Conservation (phyloP, 768 basidiomycete genomes). For the Polyporus arcularius region DNA sequence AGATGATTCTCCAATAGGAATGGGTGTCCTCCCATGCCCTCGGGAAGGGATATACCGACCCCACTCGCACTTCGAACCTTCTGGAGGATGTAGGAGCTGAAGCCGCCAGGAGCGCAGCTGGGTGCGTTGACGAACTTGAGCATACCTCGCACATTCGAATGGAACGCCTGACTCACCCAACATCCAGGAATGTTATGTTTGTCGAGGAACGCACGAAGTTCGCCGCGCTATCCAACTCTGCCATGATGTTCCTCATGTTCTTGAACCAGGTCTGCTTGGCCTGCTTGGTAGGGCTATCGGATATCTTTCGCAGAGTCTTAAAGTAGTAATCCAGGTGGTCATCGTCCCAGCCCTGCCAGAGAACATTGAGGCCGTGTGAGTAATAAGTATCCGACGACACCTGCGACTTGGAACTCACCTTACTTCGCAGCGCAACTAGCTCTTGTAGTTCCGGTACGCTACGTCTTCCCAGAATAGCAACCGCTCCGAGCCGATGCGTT, state of each 20-base stretch:
- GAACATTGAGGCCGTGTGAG: not conserved
- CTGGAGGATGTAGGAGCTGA: constrained; percentile 20
- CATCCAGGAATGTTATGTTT: constrained; percentile 18
- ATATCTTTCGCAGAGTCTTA: constrained; percentile 6
- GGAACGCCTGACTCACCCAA: constrained; percentile 13
- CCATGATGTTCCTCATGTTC: constrained; percentile 20
- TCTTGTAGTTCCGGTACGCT: not conserved
- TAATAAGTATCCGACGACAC: not conserved
- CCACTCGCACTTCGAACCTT: constrained; percentile 17
- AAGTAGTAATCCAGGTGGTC: constrained; percentile 12
- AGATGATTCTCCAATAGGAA: constrained; percentile 8
- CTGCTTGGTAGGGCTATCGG: constrained; percentile 8
- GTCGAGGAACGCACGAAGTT: constrained; percentile 8
- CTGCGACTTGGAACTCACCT: not conserved
- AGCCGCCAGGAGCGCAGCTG: constrained; percentile 27
- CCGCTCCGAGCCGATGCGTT: not conserved
- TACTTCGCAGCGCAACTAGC: not conserved
- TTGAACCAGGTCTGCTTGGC: constrained; percentile 15
- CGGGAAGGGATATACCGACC: constrained; percentile 19
- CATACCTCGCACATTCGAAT: no score
- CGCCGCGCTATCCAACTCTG: constrained; percentile 20
- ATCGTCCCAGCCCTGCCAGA: constrained; percentile 12
- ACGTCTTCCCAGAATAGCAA: not conserved
- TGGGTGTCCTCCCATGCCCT: constrained; percentile 11
- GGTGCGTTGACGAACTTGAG: not conserved